These are phyloP conservation scores for Pterocarpus macrocarpus DNA, from an alignment of 306 rosid genomes.

Conservation along the genomic window DNA sequence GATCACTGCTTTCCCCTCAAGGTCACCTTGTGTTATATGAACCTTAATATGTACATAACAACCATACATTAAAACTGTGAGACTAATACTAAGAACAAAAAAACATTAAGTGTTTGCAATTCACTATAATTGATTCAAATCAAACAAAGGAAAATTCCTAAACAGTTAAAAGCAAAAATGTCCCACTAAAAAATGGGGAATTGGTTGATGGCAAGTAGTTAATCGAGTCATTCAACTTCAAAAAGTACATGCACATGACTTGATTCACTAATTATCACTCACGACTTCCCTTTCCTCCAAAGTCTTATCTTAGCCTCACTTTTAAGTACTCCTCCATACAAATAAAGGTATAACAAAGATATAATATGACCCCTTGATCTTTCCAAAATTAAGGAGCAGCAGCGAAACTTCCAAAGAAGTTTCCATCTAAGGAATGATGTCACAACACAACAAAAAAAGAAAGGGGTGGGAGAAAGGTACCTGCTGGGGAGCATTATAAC, in stretches of 20 bases:
- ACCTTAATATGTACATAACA: constrained; percentile 58
- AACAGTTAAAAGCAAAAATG: background rate
- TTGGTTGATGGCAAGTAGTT: background rate
- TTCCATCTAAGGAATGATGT: background rate
- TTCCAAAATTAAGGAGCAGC: too few species aligned
- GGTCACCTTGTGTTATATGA: constrained; percentile 63
- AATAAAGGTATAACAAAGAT: background rate
- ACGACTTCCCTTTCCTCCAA: background rate
- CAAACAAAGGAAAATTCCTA: constrained; percentile 6
- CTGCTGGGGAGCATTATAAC: constrained; percentile 87
- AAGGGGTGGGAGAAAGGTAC: constrained; percentile 24
- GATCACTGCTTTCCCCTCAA: constrained; percentile 62
- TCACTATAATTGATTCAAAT: constrained; percentile 2
- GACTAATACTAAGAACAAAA: background rate
- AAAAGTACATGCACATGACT: too few species aligned
- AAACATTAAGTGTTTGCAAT: background rate
- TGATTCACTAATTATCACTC: background rate
- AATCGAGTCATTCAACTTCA: background rate
- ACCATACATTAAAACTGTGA: constrained; percentile 23
- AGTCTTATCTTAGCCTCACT: background rate
- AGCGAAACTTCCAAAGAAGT: too few species aligned
- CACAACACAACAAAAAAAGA: background rate
- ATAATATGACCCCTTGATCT: background rate
- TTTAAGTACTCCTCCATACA: background rate
- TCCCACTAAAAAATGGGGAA: background rate